These are phyloP conservation scores for Oldenlandia corymbosa DNA, from an alignment of 257 asterid genomes.

Conservation along the genomic window DNA sequence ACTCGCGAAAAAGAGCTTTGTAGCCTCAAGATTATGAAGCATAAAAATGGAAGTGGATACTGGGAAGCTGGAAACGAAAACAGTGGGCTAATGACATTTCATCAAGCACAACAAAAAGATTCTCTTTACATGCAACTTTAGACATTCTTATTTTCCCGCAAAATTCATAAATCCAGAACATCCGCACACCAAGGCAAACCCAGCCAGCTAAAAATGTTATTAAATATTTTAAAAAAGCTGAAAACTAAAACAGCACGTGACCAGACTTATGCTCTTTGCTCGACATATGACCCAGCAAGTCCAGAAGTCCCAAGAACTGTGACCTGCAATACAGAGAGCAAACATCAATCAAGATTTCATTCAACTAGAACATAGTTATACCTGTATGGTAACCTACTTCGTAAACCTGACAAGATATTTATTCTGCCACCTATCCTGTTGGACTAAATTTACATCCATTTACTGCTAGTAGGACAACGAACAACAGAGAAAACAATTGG, in stretches of 20 bases:
- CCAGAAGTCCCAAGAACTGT: constrained; percentile 96
- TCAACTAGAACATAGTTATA: background rate
- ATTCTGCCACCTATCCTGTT: background rate
- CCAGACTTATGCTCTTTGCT: constrained; percentile 80
- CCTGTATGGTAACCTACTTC: background rate
- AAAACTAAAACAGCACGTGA: background rate
- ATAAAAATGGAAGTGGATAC: too few relatives aligned
- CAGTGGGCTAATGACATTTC: background rate
- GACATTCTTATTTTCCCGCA: constrained; percentile 11
- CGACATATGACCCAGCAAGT: constrained; percentile 91
- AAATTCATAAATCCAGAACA: constrained; percentile 15
- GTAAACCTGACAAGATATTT: background rate
- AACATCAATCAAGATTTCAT: constrained; percentile 1
- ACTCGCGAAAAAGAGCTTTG: background rate
- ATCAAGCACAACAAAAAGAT: background rate
- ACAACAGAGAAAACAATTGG: too few relatives aligned
- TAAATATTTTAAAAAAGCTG: constrained; percentile 1
- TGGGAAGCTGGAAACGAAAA: constrained; percentile 1
- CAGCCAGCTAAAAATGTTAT: background rate
- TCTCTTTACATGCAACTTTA: background rate
- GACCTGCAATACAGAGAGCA: constrained; percentile 46
- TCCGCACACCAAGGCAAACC: constrained; percentile 15
- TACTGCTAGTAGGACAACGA: background rate
- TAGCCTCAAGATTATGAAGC: background rate
- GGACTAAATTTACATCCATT: background rate